Evolutionary conservation across 78 protist species (phyloP).

Genomic region (Speleostelium caveatum): DNA sequence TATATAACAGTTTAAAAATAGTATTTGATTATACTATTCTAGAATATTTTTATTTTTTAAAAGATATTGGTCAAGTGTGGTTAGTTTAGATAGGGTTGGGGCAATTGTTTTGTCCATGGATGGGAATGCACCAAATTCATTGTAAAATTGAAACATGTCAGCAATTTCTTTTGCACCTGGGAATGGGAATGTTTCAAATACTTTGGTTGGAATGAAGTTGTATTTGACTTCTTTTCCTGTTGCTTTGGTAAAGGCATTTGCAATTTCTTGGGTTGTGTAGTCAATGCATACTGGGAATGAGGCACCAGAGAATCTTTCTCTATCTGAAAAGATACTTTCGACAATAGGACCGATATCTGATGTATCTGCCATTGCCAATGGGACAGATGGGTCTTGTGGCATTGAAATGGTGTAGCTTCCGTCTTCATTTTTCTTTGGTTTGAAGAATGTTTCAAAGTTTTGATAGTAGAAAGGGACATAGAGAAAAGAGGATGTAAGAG

Average conservation of each 20-base stretch:
- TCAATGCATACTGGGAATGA: neutral
- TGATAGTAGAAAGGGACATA: slow-evolving; percentile 17
- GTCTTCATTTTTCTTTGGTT: neutral
- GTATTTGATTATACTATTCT: too few species aligned
- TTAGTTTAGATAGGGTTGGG: too few species aligned
- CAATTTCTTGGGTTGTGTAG: neutral
- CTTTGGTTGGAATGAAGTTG: neutral
- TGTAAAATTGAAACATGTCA: neutral
- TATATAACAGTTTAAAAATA: too few species aligned
- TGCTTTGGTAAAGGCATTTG: neutral
- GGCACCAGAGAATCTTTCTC: slow-evolving; percentile 1
- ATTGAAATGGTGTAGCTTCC: neutral
- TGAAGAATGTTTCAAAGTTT: neutral
- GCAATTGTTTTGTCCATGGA: neutral
- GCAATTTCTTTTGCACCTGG: slow-evolving; percentile 10
- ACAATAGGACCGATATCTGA: slow-evolving; percentile 26
- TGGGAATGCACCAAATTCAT: slow-evolving; percentile 1
- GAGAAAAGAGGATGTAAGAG: slow-evolving; percentile 5
- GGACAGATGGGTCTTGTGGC: neutral
- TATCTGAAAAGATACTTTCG: neutral
- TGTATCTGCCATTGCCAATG: slow-evolving; percentile 9
- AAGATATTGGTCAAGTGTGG: too few species aligned
- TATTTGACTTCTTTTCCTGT: slow-evolving; percentile 5
- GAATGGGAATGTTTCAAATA: neutral
- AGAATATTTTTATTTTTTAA: too few species aligned